Base-by-base conservation (phyloP, 768 basidiomycete genomes). In the Lactifluus echinatus region DNA sequence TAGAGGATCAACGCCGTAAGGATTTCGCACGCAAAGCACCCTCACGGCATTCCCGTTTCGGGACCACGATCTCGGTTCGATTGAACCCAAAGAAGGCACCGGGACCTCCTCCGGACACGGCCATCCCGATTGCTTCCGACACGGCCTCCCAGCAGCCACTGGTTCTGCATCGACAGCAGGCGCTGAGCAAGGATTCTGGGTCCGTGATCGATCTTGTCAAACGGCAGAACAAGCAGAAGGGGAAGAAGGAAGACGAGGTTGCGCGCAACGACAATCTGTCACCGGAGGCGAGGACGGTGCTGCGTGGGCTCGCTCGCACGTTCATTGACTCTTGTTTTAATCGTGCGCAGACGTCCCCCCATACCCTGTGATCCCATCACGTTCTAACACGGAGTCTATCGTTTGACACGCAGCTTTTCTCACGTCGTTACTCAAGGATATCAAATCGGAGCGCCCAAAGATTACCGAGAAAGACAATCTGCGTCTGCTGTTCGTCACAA, bases 381-480 rank as follows among this genome's bases (percentile, higher is more conserved):
- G 24, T 31, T 36, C 23, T 48, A 14, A 43, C n/a, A n/a, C 28
- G 14, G 19, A 23, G 21, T 3, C 21, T 21, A 10, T 12, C 14
- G 11, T 42, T 23, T 23, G 40, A 23, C 24, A 37, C 45, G n/a
- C 68, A 96, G 93, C 83, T n/a, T 94, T 98, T 72, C 79, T 98
- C 48, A 73, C 82, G 15, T 82, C 82, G 3, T 74, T 98, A 33
- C 75, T 98, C 59, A 94, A 88, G 71, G 96, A 98, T 67, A 97
- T 99, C 69, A 83, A 87, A 57, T 89, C 89, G 58, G 91, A 98
- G 71, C 79, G 93, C 44, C 79, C 87, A 53, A 93, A 94, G 71
- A 84, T 99, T 61, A 85, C 86, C n/a, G 93, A 96, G 66, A 91
- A 93, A 64, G 96, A 98, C 68, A 87, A 94, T 66, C 79, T 94